Evolutionary conservation across 1,284 basidiomycete species (phyloP).

Genomic region (Tilletia indica): DNA sequence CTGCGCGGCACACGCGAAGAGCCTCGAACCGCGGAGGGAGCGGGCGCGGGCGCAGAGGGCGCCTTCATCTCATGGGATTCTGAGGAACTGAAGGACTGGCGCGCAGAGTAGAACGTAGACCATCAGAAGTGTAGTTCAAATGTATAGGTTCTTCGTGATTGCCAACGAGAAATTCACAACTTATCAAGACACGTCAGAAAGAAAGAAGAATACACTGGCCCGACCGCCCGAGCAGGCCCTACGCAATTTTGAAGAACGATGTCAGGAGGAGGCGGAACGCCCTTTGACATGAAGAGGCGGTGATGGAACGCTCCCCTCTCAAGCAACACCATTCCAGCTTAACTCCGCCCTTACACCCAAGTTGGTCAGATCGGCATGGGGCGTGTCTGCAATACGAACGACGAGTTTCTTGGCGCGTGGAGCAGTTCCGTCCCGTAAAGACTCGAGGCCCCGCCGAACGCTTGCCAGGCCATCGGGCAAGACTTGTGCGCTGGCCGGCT

Average conservation of each 20-base stretch:
- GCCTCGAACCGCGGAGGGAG: slow-evolving; percentile 54
- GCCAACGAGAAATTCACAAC: too few species aligned
- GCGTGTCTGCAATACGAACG: slow-evolving; percentile 37
- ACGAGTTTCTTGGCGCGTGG: slow-evolving; percentile 44
- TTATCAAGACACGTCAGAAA: too few species aligned
- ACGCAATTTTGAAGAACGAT: too few species aligned
- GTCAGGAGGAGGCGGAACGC: too few species aligned
- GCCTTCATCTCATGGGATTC: slow-evolving; percentile 67
- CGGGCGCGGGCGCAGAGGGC: slow-evolving; percentile 58
- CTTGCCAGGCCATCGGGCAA: slow-evolving; percentile 43
- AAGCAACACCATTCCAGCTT: slow-evolving; percentile 45
- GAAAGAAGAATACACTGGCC: too few species aligned
- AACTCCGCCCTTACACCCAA: slow-evolving; percentile 39
- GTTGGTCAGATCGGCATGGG: slow-evolving; percentile 37
- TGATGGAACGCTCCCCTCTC: background rate
- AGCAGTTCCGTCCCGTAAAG: slow-evolving; percentile 38
- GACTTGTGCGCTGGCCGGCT: slow-evolving; percentile 31
- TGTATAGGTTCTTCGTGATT: too few species aligned
- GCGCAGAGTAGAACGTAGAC: background rate
- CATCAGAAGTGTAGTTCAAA: too few species aligned
- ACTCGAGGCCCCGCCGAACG: slow-evolving; percentile 38
- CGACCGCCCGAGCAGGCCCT: too few species aligned
- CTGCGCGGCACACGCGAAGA: slow-evolving; percentile 57
- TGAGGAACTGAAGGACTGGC: background rate
- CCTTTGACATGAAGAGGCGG: too few species aligned